Conservation (phyloP, 1,284 basidiomycete genomes). For the Marasmius oreades region DNA sequence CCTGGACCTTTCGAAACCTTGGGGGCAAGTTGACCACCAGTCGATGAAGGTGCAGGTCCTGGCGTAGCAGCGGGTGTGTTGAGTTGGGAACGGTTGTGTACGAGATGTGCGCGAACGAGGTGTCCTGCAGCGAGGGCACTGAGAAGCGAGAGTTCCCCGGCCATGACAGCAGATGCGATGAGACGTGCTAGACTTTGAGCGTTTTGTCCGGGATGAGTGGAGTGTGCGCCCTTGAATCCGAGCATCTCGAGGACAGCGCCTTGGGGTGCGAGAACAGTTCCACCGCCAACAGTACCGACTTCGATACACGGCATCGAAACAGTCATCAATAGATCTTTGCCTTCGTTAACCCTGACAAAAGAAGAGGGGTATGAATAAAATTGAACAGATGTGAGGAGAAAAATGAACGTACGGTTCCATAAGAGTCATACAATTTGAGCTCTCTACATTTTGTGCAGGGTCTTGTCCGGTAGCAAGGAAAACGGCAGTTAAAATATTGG, state of each 20-base stretch:
- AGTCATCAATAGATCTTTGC: conserved; percentile 88
- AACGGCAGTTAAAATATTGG: conserved; percentile 95
- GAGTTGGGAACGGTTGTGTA: conserved; percentile 73
- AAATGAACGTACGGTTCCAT: conserved; percentile 88
- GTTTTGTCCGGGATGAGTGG: conserved; percentile 80
- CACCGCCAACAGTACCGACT: conserved; percentile 95
- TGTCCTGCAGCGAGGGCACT: conserved; percentile 91
- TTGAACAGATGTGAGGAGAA: conserved; percentile 3
- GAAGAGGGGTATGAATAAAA: conserved; percentile 10
- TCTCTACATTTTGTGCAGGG: conserved; percentile 98
- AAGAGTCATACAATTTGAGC: conserved; percentile 96
- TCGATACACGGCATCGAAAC: conserved; percentile 96
- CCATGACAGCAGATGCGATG: conserved; percentile 90
- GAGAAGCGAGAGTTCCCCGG: conserved; percentile 88
- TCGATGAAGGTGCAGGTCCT: conserved; percentile 32
- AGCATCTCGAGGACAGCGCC: conserved; percentile 90
- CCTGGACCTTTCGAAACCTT: not conserved
- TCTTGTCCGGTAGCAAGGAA: conserved; percentile 98
- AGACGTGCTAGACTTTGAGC: conserved; percentile 84
- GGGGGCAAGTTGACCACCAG: not conserved
- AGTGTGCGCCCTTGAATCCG: conserved; percentile 84
- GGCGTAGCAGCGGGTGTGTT: conserved; percentile 57
- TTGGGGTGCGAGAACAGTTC: conserved; percentile 89
- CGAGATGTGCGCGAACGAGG: conserved; percentile 85
- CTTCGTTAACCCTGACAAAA: conserved; percentile 71